phyloP scores from a whole-genome alignment of 441 rosid species.

The Isatis lusitanica region DNA sequence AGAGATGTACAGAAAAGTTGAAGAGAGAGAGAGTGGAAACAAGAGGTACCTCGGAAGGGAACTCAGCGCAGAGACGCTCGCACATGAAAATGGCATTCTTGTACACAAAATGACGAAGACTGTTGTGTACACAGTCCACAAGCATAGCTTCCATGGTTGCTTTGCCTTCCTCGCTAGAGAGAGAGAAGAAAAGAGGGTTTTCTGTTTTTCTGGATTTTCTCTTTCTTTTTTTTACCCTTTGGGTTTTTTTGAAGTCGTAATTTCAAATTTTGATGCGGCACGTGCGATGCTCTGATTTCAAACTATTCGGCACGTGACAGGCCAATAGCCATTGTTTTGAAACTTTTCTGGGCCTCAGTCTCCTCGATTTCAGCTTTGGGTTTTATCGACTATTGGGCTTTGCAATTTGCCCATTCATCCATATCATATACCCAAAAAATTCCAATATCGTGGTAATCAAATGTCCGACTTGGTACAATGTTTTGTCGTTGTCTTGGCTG shows the following conservation, averaged over 20 bases:
- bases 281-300: conserved; percentile 48
- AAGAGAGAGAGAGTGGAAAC: background rate
- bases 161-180: conserved; percentile 27
- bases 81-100: conserved; percentile 91
- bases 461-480: no score
- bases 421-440: no score
- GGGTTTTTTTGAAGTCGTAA: conserved; percentile 26
- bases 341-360: background rate
- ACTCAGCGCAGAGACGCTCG: conserved; percentile 96
- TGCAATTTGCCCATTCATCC: background rate
- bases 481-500: no score
- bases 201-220: conserved; percentile 27
- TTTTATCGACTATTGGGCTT: background rate
- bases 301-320: conserved; percentile 53
- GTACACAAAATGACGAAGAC: conserved; percentile 78
- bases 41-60: conserved; percentile 75
- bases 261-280: conserved; percentile 55
- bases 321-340: background rate
- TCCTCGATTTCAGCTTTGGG: background rate
- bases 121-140: conserved; percentile 71
- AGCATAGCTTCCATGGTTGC: conserved; percentile 85
- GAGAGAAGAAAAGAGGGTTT: conserved; percentile 28
- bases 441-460: no score
- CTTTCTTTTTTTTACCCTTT: conserved; percentile 19
- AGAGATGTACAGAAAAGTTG: background rate